phyloP scores from a whole-genome alignment of 2,329 filamentous ascomycete genomes.

The Pseudofabraea citricarpa region DNA sequence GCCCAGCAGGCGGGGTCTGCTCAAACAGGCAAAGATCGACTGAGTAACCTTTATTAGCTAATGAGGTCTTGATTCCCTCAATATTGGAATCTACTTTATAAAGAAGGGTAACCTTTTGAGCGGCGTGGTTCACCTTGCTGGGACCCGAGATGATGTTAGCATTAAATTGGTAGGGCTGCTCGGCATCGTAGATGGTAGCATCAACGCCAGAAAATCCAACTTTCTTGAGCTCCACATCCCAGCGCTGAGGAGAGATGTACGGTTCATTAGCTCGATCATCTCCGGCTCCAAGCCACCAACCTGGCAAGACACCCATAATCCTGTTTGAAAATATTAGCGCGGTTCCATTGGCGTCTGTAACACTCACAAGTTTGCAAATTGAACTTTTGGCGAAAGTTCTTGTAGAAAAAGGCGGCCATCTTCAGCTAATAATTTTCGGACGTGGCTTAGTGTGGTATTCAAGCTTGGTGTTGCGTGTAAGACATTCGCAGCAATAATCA shows the following conservation, averaged over 20 bases:
- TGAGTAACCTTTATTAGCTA: slow-evolving; percentile 7
- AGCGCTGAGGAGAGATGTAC: slow-evolving; percentile 19
- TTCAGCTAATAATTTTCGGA: slow-evolving; percentile 11
- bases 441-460: slow-evolving; percentile 10
- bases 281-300: slow-evolving; percentile 28
- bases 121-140: background rate
- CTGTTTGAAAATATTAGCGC: background rate
- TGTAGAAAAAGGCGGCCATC: slow-evolving; percentile 12
- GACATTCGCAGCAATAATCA: slow-evolving; percentile 22
- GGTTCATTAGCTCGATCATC: slow-evolving; percentile 22
- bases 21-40: slow-evolving; percentile 5
- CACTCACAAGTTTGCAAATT: slow-evolving; percentile 1
- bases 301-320: slow-evolving; percentile 20
- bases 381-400: slow-evolving; percentile 6
- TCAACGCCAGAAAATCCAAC: slow-evolving; percentile 30
- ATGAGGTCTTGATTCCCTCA: background rate
- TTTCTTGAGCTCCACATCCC: slow-evolving; percentile 21
- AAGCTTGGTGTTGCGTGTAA: slow-evolving; percentile 18
- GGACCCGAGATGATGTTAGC: slow-evolving; percentile 7
- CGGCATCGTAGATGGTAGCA: slow-evolving; percentile 12
- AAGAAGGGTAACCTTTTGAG: background rate
- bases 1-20: slow-evolving; percentile 8
- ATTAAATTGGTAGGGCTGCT: slow-evolving; percentile 10
- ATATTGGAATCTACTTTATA: background rate
- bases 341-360: background rate